Base-by-base conservation (phyloP, 768 basidiomycete species). In the Sarcodon aspratus region DNA sequence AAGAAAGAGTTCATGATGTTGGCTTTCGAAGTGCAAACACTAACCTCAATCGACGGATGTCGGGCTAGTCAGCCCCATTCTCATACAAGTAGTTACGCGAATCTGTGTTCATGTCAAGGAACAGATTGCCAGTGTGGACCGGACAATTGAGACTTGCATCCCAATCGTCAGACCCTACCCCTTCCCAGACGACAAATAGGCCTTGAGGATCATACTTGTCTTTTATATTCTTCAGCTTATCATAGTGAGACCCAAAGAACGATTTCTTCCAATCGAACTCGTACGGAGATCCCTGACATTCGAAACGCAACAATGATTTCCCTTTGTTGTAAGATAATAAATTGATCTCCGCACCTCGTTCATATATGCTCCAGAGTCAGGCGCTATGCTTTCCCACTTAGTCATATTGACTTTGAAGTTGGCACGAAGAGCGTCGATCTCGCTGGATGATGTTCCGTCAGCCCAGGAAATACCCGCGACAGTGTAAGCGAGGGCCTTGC, bases 141-240 rank as follows among this genome's bases (percentile, higher is more conserved):
- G 21, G 21, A 27, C 63, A 64, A 7, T 53, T 56, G 36, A 64
- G 46, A 2, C 44, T 47, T 4, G 47, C 44, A 52, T 74, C 72
- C 74, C 73, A 77, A 1, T 71, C 65, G n/a, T 77, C 74, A 3
- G 72, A 72, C 0, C 73, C 74, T 1, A 78, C 72, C 1, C 75
- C 77, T 18, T 63, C 58, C 0, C 57, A 50, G 13, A 76, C 71
- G 6, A 76, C 57, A 54, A 78, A 78, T 9, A 78, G 48, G 21
- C 56, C 63, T 10, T 59, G 49, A 0, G 73, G 69, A 56, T 79
- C 76, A 45, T 74, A 72, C 51, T 57, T 63, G 7, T 46, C 33
- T 55, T 78, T 77, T 57, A 78, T 71, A 1, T 48, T 51, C 53
- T 64, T 66, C 33, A 76, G 55, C 21, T 47, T 58, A 3, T 54